Percentiles rank a stretch among this genome's conserved stretches.
Conservation (phyloP, 495 filamentous ascomycete species). For the Hypoxylon intermedium region DNA sequence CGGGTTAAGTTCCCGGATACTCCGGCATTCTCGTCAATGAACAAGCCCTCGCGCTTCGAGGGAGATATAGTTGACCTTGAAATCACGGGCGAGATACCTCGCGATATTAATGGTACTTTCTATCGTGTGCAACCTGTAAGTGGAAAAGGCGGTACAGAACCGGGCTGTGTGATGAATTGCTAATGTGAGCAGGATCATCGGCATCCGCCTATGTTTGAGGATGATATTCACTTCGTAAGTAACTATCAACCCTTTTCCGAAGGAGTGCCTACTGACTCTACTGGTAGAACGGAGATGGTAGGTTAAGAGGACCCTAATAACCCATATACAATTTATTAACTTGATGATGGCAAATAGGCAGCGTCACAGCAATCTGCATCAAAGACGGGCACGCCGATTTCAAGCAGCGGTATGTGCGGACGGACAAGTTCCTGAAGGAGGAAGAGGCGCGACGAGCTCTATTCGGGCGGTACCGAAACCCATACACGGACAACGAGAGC, state of each 20-base stretch:
- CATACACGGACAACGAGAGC: constrained; percentile 59
- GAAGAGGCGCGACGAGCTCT: constrained; percentile 48
- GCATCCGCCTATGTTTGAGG: constrained; percentile 61
- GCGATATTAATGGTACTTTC: constrained; percentile 61
- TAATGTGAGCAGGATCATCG: constrained; percentile 43
- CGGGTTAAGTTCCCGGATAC: constrained; percentile 58
- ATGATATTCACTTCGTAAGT: constrained; percentile 58
- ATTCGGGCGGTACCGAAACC: constrained; percentile 63
- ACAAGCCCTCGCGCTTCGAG: constrained; percentile 56
- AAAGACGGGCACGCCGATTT: constrained; percentile 57
- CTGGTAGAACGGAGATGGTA: constrained; percentile 41
- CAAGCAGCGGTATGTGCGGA: constrained; percentile 61
- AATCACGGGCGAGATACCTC: constrained; percentile 56
- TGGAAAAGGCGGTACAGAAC: constrained; percentile 4
- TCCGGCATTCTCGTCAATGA: constrained; percentile 55
- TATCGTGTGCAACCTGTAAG: constrained; percentile 58
- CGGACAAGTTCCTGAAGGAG: constrained; percentile 57
- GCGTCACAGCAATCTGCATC: constrained; percentile 62
- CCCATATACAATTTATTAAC: constrained; percentile 1
- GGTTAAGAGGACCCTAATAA: constrained; percentile 4
- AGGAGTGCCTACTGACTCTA: neutral
- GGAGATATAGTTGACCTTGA: constrained; percentile 58
- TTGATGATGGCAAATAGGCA: constrained; percentile 30
- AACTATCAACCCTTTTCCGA: neutral
- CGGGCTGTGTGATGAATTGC: neutral